Evolutionary conservation across 208 protist species (phyloP), one percentile per base, ranked within the genome.

Genomic region (Acanthamoeba rhysodes): DNA sequence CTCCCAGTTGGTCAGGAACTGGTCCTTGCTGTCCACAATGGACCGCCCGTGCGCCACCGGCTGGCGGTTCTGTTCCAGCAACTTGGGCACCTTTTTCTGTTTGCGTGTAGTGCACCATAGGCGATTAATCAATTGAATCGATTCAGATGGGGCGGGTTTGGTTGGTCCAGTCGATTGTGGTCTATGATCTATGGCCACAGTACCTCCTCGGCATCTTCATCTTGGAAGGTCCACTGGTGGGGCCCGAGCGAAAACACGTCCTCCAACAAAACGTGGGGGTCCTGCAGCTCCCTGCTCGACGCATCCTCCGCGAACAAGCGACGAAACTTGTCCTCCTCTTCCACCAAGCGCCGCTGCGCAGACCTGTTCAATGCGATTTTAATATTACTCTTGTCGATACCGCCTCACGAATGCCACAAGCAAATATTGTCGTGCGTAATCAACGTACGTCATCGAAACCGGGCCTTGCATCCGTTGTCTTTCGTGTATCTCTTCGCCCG

Each of bases 1-100:
- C 6, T 95, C 74, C 91, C 94, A 96, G 90, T 96, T 96, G 50
- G 34, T 66, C 59, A 41, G 66, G 68, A 94, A 94, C 29, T 74
- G 59, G 24, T 78, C 32, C 32, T 53, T 41, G 41, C 24, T 45
- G 68, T 74, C 50, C 37, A 82, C 70, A 18, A 94, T 94, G 50
- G 90, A 14, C 16, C 90, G 24, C 20, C 90, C 90, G 27, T 14
- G 12, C 18, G n/a, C 34, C 32, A n/a, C 18, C 18, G 32, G n/a
- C 14, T 94, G 50, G 16, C 24, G 34, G 37, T 20, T 45, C 48
- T 94, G 90, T 4, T 62, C 55, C 64, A 94, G 37, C 50, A 94
- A 22, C 90, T 94, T 94, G 66, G 90, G 34, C 27, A 94, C 90
- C 27, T 32, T 53, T 55, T 64, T 64, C 90, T 94, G 90, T 87